Evolutionary conservation across 179 eudicot genomes (phyloP).

Genomic region (Pouteria campechiana): DNA sequence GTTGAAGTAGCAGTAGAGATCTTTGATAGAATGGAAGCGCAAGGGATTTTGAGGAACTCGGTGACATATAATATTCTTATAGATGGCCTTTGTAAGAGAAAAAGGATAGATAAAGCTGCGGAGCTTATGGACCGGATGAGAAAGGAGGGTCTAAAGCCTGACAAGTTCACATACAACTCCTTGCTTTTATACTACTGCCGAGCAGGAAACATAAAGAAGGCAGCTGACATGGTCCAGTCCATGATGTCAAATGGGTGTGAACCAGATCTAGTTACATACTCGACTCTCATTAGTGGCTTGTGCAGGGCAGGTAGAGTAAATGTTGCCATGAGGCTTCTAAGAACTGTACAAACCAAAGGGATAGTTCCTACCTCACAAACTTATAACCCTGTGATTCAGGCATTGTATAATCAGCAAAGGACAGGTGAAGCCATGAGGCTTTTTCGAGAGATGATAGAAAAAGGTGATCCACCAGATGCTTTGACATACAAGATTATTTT

Average conservation of each 20-base stretch:
- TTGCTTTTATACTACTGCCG: constrained; percentile 73
- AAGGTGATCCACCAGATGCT: constrained; percentile 74
- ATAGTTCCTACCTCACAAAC: constrained; percentile 62
- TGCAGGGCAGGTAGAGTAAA: constrained; percentile 83
- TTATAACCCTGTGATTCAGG: constrained; percentile 76
- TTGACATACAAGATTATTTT: constrained; percentile 52
- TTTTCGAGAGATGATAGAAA: constrained; percentile 75
- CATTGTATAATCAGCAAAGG: constrained; percentile 46
- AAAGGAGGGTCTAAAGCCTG: constrained; percentile 89
- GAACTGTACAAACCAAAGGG: constrained; percentile 77
- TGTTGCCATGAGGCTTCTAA: constrained; percentile 63
- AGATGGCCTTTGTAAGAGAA: constrained; percentile 68
- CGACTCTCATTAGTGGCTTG: constrained; percentile 72
- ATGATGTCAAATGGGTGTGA: constrained; percentile 92
- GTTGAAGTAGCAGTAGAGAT: constrained; percentile 87
- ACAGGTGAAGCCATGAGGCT: constrained; percentile 60
- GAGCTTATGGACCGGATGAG: constrained; percentile 91
- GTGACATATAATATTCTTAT: constrained; percentile 79
- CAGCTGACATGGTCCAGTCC: constrained; percentile 84
- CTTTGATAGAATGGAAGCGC: constrained; percentile 88
- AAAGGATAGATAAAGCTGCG: constrained; percentile 63
- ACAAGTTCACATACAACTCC: constrained; percentile 79
- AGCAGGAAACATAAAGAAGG: constrained; percentile 69
- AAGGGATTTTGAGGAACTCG: constrained; percentile 62
- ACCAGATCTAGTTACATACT: constrained; percentile 81